Evolutionary conservation across 257 asterid genomes (phyloP).

Genomic region (Gentiana macrophylla): DNA sequence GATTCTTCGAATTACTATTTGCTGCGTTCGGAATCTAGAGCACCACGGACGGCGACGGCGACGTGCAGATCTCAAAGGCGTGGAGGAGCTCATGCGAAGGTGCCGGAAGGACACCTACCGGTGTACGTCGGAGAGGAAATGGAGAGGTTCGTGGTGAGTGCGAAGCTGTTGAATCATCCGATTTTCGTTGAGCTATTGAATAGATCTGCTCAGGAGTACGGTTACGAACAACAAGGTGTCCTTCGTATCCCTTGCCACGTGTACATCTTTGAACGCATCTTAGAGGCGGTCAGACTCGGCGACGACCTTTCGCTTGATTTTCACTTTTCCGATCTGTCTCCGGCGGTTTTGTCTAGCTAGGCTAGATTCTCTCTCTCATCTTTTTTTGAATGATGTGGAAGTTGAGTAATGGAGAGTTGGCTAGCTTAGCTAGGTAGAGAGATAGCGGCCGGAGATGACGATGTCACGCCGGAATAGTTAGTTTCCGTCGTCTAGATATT

Average conservation of each 20-base stretch:
- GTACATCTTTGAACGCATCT: conserved; percentile 66
- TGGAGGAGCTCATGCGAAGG: conserved; percentile 5
- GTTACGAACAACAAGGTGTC: conserved; percentile 75
- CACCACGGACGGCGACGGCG: conserved; percentile 16
- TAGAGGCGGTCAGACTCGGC: conserved; percentile 56
- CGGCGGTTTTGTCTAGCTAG: conserved; percentile 8
- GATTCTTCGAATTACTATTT: conserved; percentile 61
- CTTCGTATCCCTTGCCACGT: conserved; percentile 82
- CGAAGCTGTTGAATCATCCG: conserved; percentile 73
- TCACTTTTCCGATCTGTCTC: conserved; percentile 35
- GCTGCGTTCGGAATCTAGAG: conserved; percentile 30
- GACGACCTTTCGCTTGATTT: conserved; percentile 22
- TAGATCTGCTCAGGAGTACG: conserved; percentile 77
- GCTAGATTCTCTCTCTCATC: not conserved
- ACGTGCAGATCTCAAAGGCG: conserved; percentile 19
- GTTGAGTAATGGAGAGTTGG: not conserved
- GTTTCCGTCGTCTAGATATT: too few relatives aligned
- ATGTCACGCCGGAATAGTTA: too few relatives aligned
- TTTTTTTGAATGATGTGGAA: not conserved
- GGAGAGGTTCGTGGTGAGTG: conserved; percentile 84
- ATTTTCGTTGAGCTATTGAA: conserved; percentile 52
- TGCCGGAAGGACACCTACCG: conserved; percentile 85
- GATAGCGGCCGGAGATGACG: too few relatives aligned
- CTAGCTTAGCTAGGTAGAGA: not conserved
- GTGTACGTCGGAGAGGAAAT: conserved; percentile 92